Evolutionary conservation across 768 basidiomycete species (phyloP).

Genomic region (Suillus cothurnatus): DNA sequence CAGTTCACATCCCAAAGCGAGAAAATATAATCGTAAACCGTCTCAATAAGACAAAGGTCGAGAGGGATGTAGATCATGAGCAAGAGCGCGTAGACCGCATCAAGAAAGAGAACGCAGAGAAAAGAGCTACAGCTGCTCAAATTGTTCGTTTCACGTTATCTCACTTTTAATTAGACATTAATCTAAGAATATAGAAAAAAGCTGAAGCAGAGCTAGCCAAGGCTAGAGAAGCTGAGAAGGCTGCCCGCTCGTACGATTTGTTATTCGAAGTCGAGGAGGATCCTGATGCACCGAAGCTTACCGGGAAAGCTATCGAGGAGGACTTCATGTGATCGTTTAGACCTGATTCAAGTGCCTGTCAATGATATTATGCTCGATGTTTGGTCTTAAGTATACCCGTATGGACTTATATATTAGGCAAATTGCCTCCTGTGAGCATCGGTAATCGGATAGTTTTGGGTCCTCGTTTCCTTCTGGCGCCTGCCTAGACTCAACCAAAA

Average conservation of each 20-base stretch:
- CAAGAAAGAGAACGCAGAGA: constrained; percentile 70
- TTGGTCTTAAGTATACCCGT: background rate
- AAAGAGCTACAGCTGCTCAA: constrained; percentile 63
- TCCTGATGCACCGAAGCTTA: constrained; percentile 52
- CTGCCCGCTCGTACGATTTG: constrained; percentile 82
- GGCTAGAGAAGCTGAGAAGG: constrained; percentile 82
- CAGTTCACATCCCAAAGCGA: constrained; percentile 78
- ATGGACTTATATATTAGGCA: constrained; percentile 3
- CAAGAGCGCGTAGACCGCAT: constrained; percentile 81
- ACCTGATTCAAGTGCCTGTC: background rate
- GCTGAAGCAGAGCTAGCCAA: constrained; percentile 75
- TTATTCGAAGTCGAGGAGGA: constrained; percentile 71
- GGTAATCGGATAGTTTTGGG: constrained; percentile 9
- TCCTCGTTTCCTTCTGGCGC: background rate
- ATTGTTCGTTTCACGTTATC: constrained; percentile 48
- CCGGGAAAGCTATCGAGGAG: constrained; percentile 78
- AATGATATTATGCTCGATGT: constrained; percentile 5
- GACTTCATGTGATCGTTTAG: constrained; percentile 75
- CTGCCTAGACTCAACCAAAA: background rate
- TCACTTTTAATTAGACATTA: background rate
- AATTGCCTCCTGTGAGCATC: constrained; percentile 13
- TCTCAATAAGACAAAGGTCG: constrained; percentile 90
- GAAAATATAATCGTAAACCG: constrained; percentile 92
- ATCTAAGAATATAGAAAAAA: constrained; percentile 57
- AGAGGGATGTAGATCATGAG: constrained; percentile 87